Evolutionary conservation across 23 red algal genomes (phyloP).

Genomic region (Gracilaria caudata): DNA sequence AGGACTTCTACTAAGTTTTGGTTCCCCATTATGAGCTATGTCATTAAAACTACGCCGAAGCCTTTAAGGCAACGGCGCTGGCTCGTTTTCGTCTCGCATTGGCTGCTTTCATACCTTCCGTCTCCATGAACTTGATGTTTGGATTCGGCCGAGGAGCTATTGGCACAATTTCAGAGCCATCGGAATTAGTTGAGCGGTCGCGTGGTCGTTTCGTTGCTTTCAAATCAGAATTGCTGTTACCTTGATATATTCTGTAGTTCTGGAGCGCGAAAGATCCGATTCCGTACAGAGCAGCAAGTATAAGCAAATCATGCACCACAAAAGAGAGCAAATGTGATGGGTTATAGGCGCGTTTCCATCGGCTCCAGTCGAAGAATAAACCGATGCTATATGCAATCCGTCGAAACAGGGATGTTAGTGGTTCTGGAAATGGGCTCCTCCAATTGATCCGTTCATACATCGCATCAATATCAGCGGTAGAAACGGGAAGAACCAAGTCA

Average conservation of each 20-base stretch:
- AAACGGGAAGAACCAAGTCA: constrained; percentile 1
- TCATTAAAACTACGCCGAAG: neutral
- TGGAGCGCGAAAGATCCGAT: constrained; percentile 1
- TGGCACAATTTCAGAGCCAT: neutral
- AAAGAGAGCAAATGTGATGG: constrained; percentile 6
- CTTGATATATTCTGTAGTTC: neutral
- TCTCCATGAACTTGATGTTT: constrained; percentile 29
- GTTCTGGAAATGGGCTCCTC: constrained; percentile 12
- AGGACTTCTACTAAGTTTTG: neutral
- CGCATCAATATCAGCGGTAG: constrained; percentile 7
- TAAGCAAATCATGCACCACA: constrained; percentile 36
- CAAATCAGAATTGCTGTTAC: neutral
- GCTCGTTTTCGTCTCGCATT: constrained; percentile 39
- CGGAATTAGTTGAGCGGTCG: neutral
- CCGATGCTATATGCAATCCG: neutral
- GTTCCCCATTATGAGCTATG: neutral
- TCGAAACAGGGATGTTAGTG: neutral
- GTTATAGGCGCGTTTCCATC: constrained; percentile 28
- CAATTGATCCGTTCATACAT: constrained; percentile 15
- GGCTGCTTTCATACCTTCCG: constrained; percentile 41
- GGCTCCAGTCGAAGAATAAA: constrained; percentile 16
- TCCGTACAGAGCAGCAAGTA: constrained; percentile 23
- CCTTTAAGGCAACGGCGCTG: constrained; percentile 2
- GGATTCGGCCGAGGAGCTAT: neutral
- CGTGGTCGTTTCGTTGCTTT: constrained; percentile 15